Evolutionary conservation across 306 rosid genomes (phyloP), one percentile per base, ranked within the genome.

Genomic region (Arachis stenosperma): DNA sequence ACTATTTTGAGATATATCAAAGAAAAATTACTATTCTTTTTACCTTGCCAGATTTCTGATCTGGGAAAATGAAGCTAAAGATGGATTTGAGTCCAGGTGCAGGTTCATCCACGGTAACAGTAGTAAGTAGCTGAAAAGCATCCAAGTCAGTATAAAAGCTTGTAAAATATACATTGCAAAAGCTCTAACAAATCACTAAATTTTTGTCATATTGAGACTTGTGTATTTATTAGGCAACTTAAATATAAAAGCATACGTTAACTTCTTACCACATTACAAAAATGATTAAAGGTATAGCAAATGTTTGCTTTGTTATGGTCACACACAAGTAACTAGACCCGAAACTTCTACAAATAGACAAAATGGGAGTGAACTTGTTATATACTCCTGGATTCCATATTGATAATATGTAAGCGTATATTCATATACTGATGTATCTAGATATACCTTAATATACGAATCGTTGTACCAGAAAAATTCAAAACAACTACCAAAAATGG

Each of bases 11-110:
- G 13, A 46, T 15, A 57, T 43, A 30, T 47, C 14, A 29, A 6
- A 36, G 52, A 9, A 17, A 76, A 30, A 69, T 29, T 69, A 9
- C 65, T 46, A 67, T 33, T 33, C 37, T 33, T 2, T 70, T 70
- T 78, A 93, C 98, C 96, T 88, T 93, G 73, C 91, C 98, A 76
- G 97, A 90, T 79, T 85, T 90, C 85, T 93, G 97, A 66, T 93
- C 96, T 39, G 98, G 96, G 65, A 83, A 85, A 71, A 82, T 84
- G 46, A 94, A 89, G 83, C 97, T 91, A 50, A 94, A 84, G 78
- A 89, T 91, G 41, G 97, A 59, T 87, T 94, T 94, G 55, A 94
- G 83, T 63, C 97, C 98, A 78, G 96, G 96, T 48, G 96, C 96
- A 13, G 92, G 89, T 68, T 94, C 98, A 61, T 94, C 96, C 81